Conservation (phyloP, 2,329 filamentous ascomycete genomes). For the Aspergillus bombycis region DNA sequence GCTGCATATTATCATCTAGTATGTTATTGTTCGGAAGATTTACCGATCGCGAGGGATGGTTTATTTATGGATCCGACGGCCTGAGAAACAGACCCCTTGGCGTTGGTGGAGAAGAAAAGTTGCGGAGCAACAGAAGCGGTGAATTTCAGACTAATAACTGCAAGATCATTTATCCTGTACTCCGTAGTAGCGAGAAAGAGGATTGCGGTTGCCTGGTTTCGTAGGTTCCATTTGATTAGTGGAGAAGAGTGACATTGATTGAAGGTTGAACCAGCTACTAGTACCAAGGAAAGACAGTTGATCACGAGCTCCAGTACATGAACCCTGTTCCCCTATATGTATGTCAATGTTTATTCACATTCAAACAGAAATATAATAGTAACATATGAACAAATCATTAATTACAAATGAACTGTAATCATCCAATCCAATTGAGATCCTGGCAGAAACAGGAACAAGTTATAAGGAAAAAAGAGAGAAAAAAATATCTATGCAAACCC, state of each 20-base stretch:
- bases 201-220: not conserved
- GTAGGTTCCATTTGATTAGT: not conserved
- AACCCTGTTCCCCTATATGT: not conserved
- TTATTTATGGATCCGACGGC: slow-evolving; percentile 5
- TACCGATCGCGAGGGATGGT: not conserved
- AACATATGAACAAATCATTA: slow-evolving; percentile 6
- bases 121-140: slow-evolving; percentile 16
- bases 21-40: not conserved
- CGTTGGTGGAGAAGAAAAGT: slow-evolving; percentile 7
- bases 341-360: not conserved
- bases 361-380: not conserved
- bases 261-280: not conserved
- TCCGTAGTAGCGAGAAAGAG: not conserved
- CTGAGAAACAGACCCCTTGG: not conserved
- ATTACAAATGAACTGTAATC: not conserved
- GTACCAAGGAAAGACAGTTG: not conserved
- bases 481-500: slow-evolving; percentile 4
- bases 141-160: slow-evolving; percentile 1
- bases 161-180: not conserved
- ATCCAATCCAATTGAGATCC: not conserved
- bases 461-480: not conserved
- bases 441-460: not conserved
- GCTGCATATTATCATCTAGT: not conserved
- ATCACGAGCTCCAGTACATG: not conserved
- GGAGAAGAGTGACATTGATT: not conserved